Evolutionary conservation across 2,329 filamentous ascomycete species (phyloP).

Genomic region (Didymella glomerata): DNA sequence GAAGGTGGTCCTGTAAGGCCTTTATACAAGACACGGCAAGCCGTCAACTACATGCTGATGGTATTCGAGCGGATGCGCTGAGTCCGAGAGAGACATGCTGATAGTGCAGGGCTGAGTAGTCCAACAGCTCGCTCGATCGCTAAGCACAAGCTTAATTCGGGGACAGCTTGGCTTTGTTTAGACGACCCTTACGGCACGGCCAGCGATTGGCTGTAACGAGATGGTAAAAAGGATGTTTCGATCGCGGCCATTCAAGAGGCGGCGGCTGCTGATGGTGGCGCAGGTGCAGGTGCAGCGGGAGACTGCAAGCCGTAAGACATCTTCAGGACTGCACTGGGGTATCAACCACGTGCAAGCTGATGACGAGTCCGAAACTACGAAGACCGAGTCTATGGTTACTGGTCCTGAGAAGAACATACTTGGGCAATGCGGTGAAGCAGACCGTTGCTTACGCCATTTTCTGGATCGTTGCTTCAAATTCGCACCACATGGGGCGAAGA

Average conservation of each 20-base stretch:
- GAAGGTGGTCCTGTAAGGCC: conserved; percentile 9
- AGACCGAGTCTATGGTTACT: not conserved
- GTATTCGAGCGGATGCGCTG: conserved; percentile 7
- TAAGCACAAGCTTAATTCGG: conserved; percentile 23
- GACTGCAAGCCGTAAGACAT: conserved; percentile 18
- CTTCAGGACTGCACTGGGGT: not conserved
- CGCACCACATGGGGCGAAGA: not conserved
- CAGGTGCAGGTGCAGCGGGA: conserved; percentile 16
- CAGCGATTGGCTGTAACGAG: conserved; percentile 25
- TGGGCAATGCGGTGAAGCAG: not conserved
- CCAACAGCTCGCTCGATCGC: conserved; percentile 7
- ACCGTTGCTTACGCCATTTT: not conserved
- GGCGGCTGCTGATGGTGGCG: conserved; percentile 26
- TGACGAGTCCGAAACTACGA: not conserved
- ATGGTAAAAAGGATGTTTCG: conserved; percentile 3
- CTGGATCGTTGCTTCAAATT: not conserved
- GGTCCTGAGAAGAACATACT: not conserved
- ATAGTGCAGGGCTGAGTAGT: conserved; percentile 22
- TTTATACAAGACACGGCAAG: conserved; percentile 36
- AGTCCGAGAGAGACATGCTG: conserved; percentile 13
- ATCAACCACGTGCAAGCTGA: conserved; percentile 1
- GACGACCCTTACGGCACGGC: conserved; percentile 17
- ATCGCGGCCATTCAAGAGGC: conserved; percentile 22
- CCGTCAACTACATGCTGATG: conserved; percentile 1
- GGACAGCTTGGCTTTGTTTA: conserved; percentile 25